Evolutionary conservation across 768 basidiomycete genomes (phyloP).

Genomic region (Boletus insuetus): DNA sequence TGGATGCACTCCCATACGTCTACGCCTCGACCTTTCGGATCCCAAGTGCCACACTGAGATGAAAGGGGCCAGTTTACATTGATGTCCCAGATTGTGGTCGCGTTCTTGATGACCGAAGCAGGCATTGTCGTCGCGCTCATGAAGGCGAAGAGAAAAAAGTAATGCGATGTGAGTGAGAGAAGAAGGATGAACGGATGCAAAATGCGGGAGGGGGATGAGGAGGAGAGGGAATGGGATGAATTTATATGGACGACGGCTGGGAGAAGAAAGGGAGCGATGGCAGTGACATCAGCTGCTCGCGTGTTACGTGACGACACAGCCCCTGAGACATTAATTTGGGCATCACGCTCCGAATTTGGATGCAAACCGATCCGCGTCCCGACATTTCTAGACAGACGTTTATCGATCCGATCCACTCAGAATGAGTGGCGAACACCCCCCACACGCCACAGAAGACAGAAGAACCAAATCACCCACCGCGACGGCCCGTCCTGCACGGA

Average conservation of each 20-base stretch:
- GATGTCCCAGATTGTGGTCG: slow-evolving; percentile 69
- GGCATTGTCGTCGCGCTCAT: slow-evolving; percentile 27
- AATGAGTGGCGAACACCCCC: not conserved
- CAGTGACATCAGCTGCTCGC: slow-evolving; percentile 32
- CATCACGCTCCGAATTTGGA: slow-evolving; percentile 10
- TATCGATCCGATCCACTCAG: slow-evolving; percentile 21
- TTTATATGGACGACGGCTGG: slow-evolving; percentile 29
- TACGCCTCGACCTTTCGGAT: slow-evolving; percentile 61
- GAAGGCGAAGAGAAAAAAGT: not conserved
- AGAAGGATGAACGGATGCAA: slow-evolving; percentile 7
- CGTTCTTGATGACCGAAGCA: slow-evolving; percentile 49
- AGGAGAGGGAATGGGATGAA: slow-evolving; percentile 11
- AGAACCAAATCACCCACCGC: not conserved
- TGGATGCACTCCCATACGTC: slow-evolving; percentile 75
- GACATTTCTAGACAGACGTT: not conserved
- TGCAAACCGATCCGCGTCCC: slow-evolving; percentile 3
- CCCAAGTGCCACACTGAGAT: slow-evolving; percentile 73
- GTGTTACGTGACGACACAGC: slow-evolving; percentile 27
- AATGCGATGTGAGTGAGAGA: not conserved
- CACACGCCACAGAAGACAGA: slow-evolving; percentile 20
- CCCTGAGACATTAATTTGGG: slow-evolving; percentile 24
- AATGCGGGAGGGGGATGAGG: slow-evolving; percentile 1
- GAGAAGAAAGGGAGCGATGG: slow-evolving; percentile 29
- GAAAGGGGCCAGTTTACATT: slow-evolving; percentile 62
- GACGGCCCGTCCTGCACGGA: not conserved